A percentile compares a stretch with the other conserved stretches of the same genome.
Conservation (phyloP, 345 rosid species). For the Brassica incana region DNA sequence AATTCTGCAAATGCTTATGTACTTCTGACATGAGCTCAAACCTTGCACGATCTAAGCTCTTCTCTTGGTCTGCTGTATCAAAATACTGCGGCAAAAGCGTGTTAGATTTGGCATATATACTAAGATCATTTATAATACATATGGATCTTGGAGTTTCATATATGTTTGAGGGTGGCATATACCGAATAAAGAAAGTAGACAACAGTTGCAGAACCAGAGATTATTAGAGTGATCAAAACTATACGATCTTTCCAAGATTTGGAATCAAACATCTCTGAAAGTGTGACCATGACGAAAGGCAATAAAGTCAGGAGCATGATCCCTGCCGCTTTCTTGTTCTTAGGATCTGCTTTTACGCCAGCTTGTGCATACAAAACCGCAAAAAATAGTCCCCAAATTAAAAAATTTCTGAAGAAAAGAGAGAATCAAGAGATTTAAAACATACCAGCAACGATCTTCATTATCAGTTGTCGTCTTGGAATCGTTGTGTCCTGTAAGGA, state of each 20-base stretch:
- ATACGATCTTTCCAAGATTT: constrained; percentile 15
- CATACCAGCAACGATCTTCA: constrained; percentile 12
- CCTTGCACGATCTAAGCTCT: constrained; percentile 31
- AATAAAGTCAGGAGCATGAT: constrained; percentile 34
- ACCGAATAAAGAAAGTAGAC: constrained; percentile 37
- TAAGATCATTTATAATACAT: background rate
- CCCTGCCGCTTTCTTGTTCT: constrained; percentile 36
- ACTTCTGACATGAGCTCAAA: constrained; percentile 42
- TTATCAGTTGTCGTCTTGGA: background rate
- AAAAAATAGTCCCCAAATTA: background rate
- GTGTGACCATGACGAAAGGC: constrained; percentile 33
- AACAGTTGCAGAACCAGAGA: constrained; percentile 33
- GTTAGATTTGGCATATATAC: background rate
- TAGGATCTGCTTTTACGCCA: constrained; percentile 34
- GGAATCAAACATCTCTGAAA: constrained; percentile 27
- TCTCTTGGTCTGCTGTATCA: constrained; percentile 25
- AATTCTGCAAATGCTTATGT: constrained; percentile 24
- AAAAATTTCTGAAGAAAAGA: background rate
- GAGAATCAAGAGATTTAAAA: constrained; percentile 8
- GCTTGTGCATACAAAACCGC: constrained; percentile 12
- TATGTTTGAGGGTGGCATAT: background rate
- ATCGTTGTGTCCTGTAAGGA: constrained; percentile 12
- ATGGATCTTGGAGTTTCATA: background rate
- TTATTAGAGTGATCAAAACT: constrained; percentile 27
- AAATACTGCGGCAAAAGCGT: constrained; percentile 8